phyloP scores from a whole-genome alignment of 495 filamentous ascomycete species.

The Penicillium desertorum region DNA sequence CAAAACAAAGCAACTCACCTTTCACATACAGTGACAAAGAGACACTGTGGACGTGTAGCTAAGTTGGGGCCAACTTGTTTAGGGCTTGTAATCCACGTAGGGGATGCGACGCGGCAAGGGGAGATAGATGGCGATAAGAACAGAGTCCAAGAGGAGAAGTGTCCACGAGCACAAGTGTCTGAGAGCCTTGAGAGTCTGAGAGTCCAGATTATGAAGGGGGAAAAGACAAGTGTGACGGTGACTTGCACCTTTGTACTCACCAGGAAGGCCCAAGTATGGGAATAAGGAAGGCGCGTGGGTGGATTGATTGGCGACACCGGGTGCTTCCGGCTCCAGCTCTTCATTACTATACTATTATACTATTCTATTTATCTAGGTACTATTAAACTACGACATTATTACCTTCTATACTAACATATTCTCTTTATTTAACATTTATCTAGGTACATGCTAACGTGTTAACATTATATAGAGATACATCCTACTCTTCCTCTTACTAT shows the following conservation, averaged over 20 bases:
- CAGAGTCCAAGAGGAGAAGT: background rate
- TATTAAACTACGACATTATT: constrained; percentile 5
- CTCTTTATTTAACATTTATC: background rate
- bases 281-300: constrained; percentile 25
- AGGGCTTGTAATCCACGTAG: constrained; percentile 19
- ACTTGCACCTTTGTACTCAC: constrained; percentile 1
- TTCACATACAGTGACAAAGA: constrained; percentile 13
- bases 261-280: constrained; percentile 21
- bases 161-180: background rate
- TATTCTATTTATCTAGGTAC: background rate
- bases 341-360: background rate
- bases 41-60: constrained; percentile 8
- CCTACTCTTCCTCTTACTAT: background rate
- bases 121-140: constrained; percentile 15
- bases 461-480: background rate
- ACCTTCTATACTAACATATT: background rate
- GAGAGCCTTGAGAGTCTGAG: background rate
- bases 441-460: too few relatives aligned
- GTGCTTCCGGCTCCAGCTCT: constrained; percentile 16
- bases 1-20: constrained; percentile 24
- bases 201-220: background rate
- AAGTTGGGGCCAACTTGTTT: constrained; percentile 11
- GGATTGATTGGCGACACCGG: constrained; percentile 31
- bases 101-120: constrained; percentile 29
- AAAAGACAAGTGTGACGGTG: constrained; percentile 11